Evolutionary conservation across 176 grass and related monocot species (phyloP), one percentile per base, ranked within the genome.

Genomic region (Dendrocalamus sinicus): DNA sequence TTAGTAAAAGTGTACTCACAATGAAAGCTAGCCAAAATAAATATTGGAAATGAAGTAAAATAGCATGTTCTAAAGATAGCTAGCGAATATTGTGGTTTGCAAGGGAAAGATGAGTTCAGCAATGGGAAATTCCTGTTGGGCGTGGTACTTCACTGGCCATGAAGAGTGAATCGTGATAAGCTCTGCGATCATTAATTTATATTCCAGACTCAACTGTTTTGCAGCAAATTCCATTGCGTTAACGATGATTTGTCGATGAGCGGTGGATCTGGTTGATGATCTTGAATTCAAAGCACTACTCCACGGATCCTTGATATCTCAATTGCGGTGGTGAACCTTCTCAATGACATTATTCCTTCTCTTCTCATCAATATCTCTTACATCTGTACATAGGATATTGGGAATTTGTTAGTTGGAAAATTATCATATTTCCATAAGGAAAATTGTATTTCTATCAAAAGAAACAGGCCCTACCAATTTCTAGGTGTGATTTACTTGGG

Each of bases 121-220:
- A 76, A 73, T 8, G 41, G 9, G 6, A 84, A 75, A 37, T 70
- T 73, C 12, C 22, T 66, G 5, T 58, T 43, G 39, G 47, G 6
- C 3, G 0, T 57, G 40, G 7, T 65, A 81, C 67, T 77, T 47
- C 10, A 98, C 96, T 98, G 78, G 93, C 93, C 96, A 98, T 95
- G 91, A 98, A 98, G 32, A 98, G 96, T 26, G 96, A 94, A 88
- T 98, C 96, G 6, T 98, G 96, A 81, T 95, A 98, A 84, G 96
- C 96, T 89, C 93, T 95, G 86, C 93, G 44, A 95, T 98, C 96
- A 98, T 98, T 41, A 88, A 58, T 47, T 92, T 95, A 60, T 94
- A 94, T 65, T 74, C 67, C 17, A 94, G 87, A 59, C 90, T 89
- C 70, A 98, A 73, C 76, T 94, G 90, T 73, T 84, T 85, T 55